A percentile compares a stretch with the other conserved stretches of the same genome.
These are phyloP conservation scores for Batrachochytrium dendrobatidis DNA, from an alignment of 371 early-diverging fungal species.

Conservation along the genomic window DNA sequence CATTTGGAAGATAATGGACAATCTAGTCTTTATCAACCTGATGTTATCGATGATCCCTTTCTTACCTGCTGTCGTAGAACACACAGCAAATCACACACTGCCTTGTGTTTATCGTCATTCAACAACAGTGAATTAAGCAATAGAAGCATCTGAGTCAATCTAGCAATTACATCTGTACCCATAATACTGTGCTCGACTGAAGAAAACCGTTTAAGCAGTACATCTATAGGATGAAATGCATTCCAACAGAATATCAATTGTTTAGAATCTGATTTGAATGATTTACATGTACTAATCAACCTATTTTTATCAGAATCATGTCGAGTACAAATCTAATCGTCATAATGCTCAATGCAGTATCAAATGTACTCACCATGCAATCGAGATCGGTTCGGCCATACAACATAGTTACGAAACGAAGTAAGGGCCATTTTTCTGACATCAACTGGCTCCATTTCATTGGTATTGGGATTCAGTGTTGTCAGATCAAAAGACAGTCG, in stretches of 20 bases:
- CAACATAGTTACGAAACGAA: slow-evolving; percentile 1
- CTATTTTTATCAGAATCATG: neutral
- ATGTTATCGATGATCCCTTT: neutral
- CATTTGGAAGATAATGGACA: too few relatives aligned
- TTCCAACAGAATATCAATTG: neutral
- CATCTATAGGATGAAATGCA: neutral
- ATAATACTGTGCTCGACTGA: slow-evolving; percentile 3
- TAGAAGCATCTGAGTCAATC: slow-evolving; percentile 1
- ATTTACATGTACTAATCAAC: neutral
- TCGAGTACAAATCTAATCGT: neutral
- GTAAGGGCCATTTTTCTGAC: neutral
- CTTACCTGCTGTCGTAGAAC: neutral
- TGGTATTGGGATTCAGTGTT: neutral
- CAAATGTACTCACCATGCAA: neutral
- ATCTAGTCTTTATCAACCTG: neutral
- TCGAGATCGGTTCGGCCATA: slow-evolving; percentile 1
- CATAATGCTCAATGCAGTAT: too few relatives aligned
- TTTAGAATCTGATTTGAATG: too few relatives aligned
- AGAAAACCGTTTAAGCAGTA: neutral
- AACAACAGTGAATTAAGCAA: neutral
- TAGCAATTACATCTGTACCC: neutral
- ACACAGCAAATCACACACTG: neutral
- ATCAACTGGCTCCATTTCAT: neutral
- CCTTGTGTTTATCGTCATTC: neutral
- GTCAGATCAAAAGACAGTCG: neutral